Evolutionary conservation across 306 rosid species (phyloP).

Genomic region (Pterocarpus macrocarpus): DNA sequence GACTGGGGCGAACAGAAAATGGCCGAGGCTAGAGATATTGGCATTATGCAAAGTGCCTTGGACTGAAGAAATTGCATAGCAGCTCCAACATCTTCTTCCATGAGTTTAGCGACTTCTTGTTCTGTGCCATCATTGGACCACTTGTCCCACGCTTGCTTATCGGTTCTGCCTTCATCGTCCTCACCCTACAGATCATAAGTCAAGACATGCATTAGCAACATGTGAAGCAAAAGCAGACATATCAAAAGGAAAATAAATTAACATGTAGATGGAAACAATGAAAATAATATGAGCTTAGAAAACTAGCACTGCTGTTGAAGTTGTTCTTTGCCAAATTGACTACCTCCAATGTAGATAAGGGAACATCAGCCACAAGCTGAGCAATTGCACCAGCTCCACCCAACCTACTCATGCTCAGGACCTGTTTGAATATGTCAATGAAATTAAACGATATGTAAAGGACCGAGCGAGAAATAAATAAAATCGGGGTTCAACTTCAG

Average conservation of each 20-base stretch:
- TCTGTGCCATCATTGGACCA: constrained; percentile 98
- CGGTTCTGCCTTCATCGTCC: constrained; percentile 65
- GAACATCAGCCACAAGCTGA: constrained; percentile 97
- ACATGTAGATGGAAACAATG: not conserved
- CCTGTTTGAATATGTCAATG: constrained; percentile 56
- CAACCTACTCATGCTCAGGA: constrained; percentile 94
- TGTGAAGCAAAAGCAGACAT: not conserved
- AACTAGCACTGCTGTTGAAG: not conserved
- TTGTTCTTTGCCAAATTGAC: not conserved
- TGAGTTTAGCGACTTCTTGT: constrained; percentile 91
- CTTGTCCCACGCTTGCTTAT: constrained; percentile 85
- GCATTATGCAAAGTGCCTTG: constrained; percentile 98
- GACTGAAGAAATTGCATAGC: constrained; percentile 99
- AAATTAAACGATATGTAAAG: constrained; percentile 33
- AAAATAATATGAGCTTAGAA: not conserved
- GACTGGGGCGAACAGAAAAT: constrained; percentile 80
- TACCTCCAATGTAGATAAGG: constrained; percentile 67
- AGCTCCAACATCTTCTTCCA: constrained; percentile 99
- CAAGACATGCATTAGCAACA: not conserved
- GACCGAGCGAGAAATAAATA: not conserved
- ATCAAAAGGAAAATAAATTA: too few species aligned
- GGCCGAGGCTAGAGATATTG: constrained; percentile 91
- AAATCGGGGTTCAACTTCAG: not conserved
- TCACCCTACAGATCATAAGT: constrained; percentile 61
- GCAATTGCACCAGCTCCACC: constrained; percentile 99